These are phyloP conservation scores for Cokeromyces recurvatus DNA, from an alignment of 371 early-diverging fungal species.

Conservation along the genomic window DNA sequence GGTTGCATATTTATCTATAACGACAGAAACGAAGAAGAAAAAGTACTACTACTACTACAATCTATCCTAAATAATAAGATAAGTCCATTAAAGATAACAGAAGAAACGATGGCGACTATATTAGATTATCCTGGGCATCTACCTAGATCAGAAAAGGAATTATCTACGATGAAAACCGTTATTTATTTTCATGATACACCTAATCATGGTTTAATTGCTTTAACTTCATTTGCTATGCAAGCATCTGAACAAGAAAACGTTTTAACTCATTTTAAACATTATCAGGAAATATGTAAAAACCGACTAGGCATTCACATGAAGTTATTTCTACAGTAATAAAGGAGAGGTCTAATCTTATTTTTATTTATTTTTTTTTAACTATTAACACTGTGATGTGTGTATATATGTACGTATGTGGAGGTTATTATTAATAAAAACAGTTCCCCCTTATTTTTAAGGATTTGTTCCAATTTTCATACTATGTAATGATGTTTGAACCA, in stretches of 20 bases:
- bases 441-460: too few relatives aligned
- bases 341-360: too few relatives aligned
- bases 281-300: slow-evolving; percentile 4
- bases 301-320: slow-evolving; percentile 12
- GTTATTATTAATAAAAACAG: too few relatives aligned
- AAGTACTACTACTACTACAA: too few relatives aligned
- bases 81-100: slow-evolving; percentile 7
- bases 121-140: slow-evolving; percentile 62
- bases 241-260: slow-evolving; percentile 9
- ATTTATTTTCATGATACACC: slow-evolving; percentile 39
- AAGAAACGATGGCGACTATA: slow-evolving; percentile 41
- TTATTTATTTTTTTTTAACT: too few relatives aligned
- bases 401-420: too few relatives aligned
- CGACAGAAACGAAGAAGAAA: too few relatives aligned
- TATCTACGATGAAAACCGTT: slow-evolving; percentile 48
- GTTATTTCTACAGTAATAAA: slow-evolving; percentile 12
- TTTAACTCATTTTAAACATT: slow-evolving; percentile 20
- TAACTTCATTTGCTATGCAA: slow-evolving; percentile 37
- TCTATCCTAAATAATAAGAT: not conserved
- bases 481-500: too few relatives aligned
- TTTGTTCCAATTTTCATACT: too few relatives aligned
- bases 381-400: too few relatives aligned
- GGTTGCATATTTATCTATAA: slow-evolving; percentile 12
- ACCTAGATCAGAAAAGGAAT: slow-evolving; percentile 38
- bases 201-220: slow-evolving; percentile 19